Base-by-base conservation (phyloP, 1,284 basidiomycete genomes). In the Heterobasidion annosum region DNA sequence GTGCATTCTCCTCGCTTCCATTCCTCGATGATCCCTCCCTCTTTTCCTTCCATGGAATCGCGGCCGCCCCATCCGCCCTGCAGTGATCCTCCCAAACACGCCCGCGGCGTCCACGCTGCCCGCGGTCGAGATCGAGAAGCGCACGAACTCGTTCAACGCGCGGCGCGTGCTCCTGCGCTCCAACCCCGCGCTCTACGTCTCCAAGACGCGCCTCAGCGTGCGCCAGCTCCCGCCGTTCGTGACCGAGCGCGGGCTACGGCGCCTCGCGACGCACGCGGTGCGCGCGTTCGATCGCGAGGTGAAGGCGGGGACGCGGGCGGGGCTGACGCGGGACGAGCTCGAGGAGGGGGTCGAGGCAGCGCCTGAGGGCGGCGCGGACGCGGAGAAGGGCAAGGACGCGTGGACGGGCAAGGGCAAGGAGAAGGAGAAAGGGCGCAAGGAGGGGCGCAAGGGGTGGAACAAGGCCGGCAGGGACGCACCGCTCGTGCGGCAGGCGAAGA, bases 111-210 rank as follows among this genome's bases (percentile, higher is more conserved):
- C 78, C 42, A 73, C 75, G 0, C 74, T 98, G 2, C 74, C 83
- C 7, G 69, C 81, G 1, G 75, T 81, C 9, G 94, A 97, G 60
- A 69, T 97, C 48, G 90, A 94, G 68, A 86, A 88, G 55, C 88
- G 94, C 25, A 83, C 87, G 34, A 74, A 75, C 37, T 91, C 92
- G 0, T 96, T 89, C 75, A 90, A 88, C 62, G 82, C 91, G 1
- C 87, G 95, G 25, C 79, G 86, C 55, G 73, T 79, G 9, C 78
- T 94, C 19, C 79, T 98, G 49, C 87, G 88, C 57, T 86, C 87
- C 7, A 99, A 99, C 68, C 95, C 97, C 0, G 88, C 91, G 0
- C 76, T 99, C 3, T 99, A 90, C 71, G 88, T 99, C 61, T 96
- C 93, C 40, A 90, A 88, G 67, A 98, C 93, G 0, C 91, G 97